Evolutionary conservation across 2,329 filamentous ascomycete species (phyloP).

Genomic region (Fusarium xylarioides): DNA sequence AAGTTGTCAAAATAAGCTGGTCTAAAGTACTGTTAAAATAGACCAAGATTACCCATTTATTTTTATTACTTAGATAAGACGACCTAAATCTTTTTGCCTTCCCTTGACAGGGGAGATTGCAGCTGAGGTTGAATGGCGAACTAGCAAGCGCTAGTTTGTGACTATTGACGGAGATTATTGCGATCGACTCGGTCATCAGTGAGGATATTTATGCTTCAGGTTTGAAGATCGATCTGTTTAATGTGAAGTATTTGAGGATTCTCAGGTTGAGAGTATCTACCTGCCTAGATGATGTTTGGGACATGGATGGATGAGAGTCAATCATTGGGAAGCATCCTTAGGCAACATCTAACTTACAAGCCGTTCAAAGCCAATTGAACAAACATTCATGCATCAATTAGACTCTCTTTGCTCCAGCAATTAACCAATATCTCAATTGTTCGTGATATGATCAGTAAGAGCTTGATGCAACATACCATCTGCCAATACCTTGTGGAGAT

Average conservation of each 20-base stretch:
- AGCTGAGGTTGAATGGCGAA: neutral
- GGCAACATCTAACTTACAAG: neutral
- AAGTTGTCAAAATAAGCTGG: neutral
- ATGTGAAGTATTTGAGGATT: neutral
- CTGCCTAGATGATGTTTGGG: neutral
- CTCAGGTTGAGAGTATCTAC: neutral
- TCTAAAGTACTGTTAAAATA: rapidly evolving
- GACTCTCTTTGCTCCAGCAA: neutral
- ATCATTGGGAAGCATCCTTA: neutral
- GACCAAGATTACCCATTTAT: rapidly evolving
- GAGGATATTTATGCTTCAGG: neutral
- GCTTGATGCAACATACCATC: neutral
- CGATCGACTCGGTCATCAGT: neutral
- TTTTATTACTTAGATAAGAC: rapidly evolving
- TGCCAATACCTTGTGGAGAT: neutral
- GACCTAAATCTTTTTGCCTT: rapidly evolving
- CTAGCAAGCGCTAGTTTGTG: neutral
- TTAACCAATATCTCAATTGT: neutral
- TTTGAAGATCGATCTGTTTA: neutral
- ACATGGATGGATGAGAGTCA: neutral
- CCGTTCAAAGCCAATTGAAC: neutral
- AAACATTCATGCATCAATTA: neutral
- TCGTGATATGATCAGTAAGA: neutral
- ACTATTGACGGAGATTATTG: neutral
- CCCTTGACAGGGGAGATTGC: neutral